Evolutionary conservation across 106 monocot genomes (phyloP).

Genomic region (Alisma plantagoaquatica): DNA sequence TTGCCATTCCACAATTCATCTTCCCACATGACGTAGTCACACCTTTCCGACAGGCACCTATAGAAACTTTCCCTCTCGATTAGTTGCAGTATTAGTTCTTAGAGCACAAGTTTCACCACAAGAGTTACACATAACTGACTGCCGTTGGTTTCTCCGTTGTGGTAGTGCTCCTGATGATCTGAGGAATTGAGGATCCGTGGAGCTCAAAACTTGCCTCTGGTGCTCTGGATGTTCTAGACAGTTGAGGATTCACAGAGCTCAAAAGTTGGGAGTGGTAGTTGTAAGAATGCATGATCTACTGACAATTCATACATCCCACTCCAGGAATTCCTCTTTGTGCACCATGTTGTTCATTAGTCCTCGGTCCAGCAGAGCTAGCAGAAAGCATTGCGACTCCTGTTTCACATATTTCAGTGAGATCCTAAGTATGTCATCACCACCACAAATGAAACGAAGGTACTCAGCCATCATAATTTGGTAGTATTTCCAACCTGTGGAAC

Average conservation of each 20-base stretch:
- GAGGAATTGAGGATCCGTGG: too few species aligned
- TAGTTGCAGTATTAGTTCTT: conserved; percentile 68
- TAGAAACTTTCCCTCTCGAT: conserved; percentile 74
- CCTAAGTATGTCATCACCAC: conserved; percentile 54
- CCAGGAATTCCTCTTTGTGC: neutral
- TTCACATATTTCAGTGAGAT: conserved; percentile 66
- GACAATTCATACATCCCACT: neutral
- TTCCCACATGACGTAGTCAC: conserved; percentile 71
- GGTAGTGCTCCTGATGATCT: too few species aligned
- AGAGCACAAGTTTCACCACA: conserved; percentile 54
- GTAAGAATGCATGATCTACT: neutral
- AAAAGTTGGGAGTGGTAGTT: neutral
- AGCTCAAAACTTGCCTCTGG: conserved; percentile 24
- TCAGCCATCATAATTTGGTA: conserved; percentile 87
- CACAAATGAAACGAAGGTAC: conserved; percentile 85
- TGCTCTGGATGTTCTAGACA: neutral
- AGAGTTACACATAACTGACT: conserved; percentile 34
- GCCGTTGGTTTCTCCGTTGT: too few species aligned
- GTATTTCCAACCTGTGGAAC: conserved; percentile 86
- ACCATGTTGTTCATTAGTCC: neutral
- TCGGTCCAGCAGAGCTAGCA: neutral
- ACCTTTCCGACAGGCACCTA: conserved; percentile 45
- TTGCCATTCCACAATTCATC: conserved; percentile 27
- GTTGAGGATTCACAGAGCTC: neutral
- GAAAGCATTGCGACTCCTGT: conserved; percentile 38